Evolutionary conservation across 2,329 filamentous ascomycete species (phyloP).

Genomic region (Ramularia endophylla): DNA sequence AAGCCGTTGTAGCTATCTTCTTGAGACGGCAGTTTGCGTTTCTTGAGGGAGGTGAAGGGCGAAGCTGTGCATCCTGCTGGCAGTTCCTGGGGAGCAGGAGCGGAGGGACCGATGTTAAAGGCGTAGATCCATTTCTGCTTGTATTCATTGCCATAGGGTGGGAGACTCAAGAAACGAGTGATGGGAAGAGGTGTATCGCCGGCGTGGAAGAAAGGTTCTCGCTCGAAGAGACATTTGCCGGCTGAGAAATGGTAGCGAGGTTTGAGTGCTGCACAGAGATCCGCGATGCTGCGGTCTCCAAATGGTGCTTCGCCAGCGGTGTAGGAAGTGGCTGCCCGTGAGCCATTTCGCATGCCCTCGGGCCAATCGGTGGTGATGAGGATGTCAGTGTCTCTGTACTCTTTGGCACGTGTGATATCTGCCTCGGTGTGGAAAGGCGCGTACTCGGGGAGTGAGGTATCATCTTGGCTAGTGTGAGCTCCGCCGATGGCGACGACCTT

Average conservation of each 20-base stretch:
- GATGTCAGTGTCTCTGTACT: slow-evolving; percentile 76
- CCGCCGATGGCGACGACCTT: slow-evolving; percentile 85
- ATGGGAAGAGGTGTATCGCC: slow-evolving; percentile 44
- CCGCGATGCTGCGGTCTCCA: slow-evolving; percentile 54
- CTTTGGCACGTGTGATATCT: slow-evolving; percentile 51
- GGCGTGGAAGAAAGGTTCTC: slow-evolving; percentile 81
- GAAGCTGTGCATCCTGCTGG: slow-evolving; percentile 69
- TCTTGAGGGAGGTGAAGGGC: slow-evolving; percentile 58
- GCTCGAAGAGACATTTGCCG: slow-evolving; percentile 68
- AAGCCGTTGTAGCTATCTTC: slow-evolving; percentile 26
- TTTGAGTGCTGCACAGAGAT: slow-evolving; percentile 71
- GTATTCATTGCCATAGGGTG: slow-evolving; percentile 64
- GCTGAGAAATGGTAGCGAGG: slow-evolving; percentile 87
- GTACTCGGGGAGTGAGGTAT: slow-evolving; percentile 52
- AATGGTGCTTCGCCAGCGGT: slow-evolving; percentile 34
- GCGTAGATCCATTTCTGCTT: slow-evolving; percentile 81
- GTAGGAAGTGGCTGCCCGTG: slow-evolving; percentile 27
- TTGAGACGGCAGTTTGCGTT: slow-evolving; percentile 40
- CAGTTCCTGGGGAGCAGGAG: slow-evolving; percentile 54
- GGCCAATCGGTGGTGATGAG: slow-evolving; percentile 87
- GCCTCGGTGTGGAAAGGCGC: slow-evolving; percentile 70
- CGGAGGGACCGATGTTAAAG: slow-evolving; percentile 50
- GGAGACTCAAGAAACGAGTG: slow-evolving; percentile 88
- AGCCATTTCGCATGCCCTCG: slow-evolving; percentile 52
- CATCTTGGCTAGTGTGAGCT: slow-evolving; percentile 27